Conservation (phyloP, 2,329 filamentous ascomycete species). For the Alternaria panax region DNA sequence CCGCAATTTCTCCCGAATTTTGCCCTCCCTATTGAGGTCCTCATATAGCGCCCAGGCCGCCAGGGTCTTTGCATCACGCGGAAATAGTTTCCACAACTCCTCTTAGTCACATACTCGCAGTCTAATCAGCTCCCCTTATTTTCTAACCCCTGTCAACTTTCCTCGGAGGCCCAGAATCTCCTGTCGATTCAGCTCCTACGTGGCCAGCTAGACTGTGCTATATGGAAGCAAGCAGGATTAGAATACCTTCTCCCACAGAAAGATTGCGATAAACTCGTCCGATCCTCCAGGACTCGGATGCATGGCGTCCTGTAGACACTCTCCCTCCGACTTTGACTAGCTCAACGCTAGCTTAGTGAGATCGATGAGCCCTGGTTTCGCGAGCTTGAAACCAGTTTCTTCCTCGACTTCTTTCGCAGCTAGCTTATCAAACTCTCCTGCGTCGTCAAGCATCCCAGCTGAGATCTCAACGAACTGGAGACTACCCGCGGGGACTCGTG, state of each 20-base stretch:
- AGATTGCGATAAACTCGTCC: slow-evolving; percentile 64
- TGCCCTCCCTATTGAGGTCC: slow-evolving; percentile 60
- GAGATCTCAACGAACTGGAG: slow-evolving; percentile 62
- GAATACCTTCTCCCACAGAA: slow-evolving; percentile 58
- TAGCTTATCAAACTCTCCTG: slow-evolving; percentile 47
- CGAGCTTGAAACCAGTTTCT: slow-evolving; percentile 61
- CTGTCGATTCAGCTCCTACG: neutral
- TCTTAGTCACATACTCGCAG: slow-evolving; percentile 57
- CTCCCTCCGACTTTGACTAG: neutral
- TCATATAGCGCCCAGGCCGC: slow-evolving; percentile 66
- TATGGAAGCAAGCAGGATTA: slow-evolving; percentile 44
- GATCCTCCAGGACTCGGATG: slow-evolving; percentile 62
- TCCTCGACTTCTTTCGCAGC: slow-evolving; percentile 55
- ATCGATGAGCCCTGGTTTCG: slow-evolving; percentile 58
- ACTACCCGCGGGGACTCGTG: slow-evolving; percentile 61
- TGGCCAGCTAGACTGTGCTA: neutral
- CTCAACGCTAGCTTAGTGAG: slow-evolving; percentile 59
- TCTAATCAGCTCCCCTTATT: slow-evolving; percentile 63
- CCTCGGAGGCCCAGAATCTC: slow-evolving; percentile 43
- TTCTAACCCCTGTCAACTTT: slow-evolving; percentile 59
- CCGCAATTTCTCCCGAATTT: slow-evolving; percentile 31
- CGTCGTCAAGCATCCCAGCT: slow-evolving; percentile 62
- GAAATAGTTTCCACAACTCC: slow-evolving; percentile 60
- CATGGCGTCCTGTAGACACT: slow-evolving; percentile 29
- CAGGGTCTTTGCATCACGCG: slow-evolving; percentile 62